Base-by-base conservation (phyloP, 1,284 basidiomycete genomes). In the Farysia itapuensis region DNA sequence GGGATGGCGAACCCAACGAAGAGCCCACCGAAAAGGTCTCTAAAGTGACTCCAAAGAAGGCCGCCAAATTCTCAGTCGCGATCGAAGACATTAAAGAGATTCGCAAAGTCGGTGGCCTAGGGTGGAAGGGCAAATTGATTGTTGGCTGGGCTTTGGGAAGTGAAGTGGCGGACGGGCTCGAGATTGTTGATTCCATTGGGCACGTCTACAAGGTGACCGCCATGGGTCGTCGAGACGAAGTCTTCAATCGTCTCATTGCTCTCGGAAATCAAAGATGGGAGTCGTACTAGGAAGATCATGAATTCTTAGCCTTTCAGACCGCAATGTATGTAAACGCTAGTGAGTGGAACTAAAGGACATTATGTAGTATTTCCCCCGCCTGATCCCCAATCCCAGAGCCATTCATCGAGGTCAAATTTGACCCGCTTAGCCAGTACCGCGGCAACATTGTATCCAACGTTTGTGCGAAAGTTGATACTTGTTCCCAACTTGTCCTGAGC, bases 81-180 rank as follows among this genome's bases (percentile, higher is more conserved):
- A 54, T 77, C 24, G 61, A 72, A n/a, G 74, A 77, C 20, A 75
- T 77, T 30, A 46, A 45, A 20, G 68, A 68, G 36, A 43, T 76
- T 6, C 54, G 58, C 48, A 77, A 77, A 47, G 43, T 75, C 5
- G 75, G 75, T 13, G 75, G 75, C 2, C 40, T 77, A 18, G 75
- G 75, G 5, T 77, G 69, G 67, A 77, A 77, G 60, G 64, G 60
- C 5, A 77, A 76, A 44, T 46, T 77, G 15, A 45, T 75, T 5
- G 66, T 64, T 2, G 61, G 64, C 5, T 72, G 69, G 67, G 67
- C 67, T 1, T 28, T 70, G 35, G 61, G 64, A 5, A 39, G 50
- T 19, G 61, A 64, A 20, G 54, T 70, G 2, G 61, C 67, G 3
- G 67, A 70, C 40, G 67, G 65, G 0, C 41, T 70, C 12, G 65